phyloP scores from a whole-genome alignment of 2,329 filamentous ascomycete genomes.

The Diaporthe citrichinensis region DNA sequence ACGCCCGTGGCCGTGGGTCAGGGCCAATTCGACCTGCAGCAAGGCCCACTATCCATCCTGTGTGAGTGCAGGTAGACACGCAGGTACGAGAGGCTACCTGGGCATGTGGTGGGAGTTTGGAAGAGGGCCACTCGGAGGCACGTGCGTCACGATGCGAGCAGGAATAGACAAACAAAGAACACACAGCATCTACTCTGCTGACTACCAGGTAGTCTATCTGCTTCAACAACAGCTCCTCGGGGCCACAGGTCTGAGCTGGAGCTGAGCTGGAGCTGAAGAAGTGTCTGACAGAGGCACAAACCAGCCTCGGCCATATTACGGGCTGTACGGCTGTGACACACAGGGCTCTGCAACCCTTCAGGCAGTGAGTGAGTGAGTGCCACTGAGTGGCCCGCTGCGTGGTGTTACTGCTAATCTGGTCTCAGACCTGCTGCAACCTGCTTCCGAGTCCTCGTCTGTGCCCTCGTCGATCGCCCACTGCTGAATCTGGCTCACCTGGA shows the following conservation, averaged over 20 bases:
- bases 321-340: slow-evolving; percentile 8
- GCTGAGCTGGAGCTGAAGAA: slow-evolving; percentile 9
- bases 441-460: slow-evolving; percentile 3
- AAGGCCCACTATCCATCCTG: slow-evolving; percentile 23
- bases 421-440: slow-evolving; percentile 23
- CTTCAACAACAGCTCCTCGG: not conserved
- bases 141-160: slow-evolving; percentile 14
- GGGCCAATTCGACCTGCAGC: slow-evolving; percentile 33
- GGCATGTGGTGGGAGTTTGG: not conserved
- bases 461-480: not conserved
- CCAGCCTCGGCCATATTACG: slow-evolving; percentile 10
- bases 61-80: slow-evolving; percentile 1
- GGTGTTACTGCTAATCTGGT: not conserved
- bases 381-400: not conserved
- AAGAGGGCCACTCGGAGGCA: slow-evolving; percentile 15
- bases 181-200: not conserved
- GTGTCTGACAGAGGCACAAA: not conserved
- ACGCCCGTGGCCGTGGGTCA: slow-evolving; percentile 28
- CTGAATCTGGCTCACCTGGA: slow-evolving; percentile 7
- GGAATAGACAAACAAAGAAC: not conserved
- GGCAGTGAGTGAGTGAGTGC: not conserved
- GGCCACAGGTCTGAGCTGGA: not conserved
- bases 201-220: not conserved
- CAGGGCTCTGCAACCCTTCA: not conserved
- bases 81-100: not conserved